Evolutionary conservation across 805 yeast genomes (phyloP), one percentile per base, ranked within the genome.

Genomic region (Naumovozyma baii): DNA sequence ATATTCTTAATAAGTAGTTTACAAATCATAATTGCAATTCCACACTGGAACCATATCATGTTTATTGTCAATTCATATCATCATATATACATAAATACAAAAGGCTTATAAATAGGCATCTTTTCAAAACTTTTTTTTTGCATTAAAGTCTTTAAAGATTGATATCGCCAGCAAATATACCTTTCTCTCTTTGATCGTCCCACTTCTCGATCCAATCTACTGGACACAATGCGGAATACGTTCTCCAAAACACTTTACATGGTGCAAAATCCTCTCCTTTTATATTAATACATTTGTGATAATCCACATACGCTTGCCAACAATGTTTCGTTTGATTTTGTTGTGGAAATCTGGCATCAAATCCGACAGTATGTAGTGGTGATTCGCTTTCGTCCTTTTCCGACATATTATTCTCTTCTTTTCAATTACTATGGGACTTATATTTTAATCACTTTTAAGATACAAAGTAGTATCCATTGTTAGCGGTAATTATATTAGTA

Each of bases 241-340:
- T 85, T 68, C 77, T 82, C 79, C 77, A 84, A 73, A 92, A 92
- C 56, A 84, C 88, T 69, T 87, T 76, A 70, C 98, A 92, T 61
- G 97, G 97, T 57, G 88, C 95, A 62, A 92, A 92, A 47, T 88
- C 97, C 70, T 90, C 96, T 62, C 98, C 98, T 72, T 90, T 90
- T 52, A 88, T 86, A 59, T 80, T 83, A 63, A 92, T 78, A 74
- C 98, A 92, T 69, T 87, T 88, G 81, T 83, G 92, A 79, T 90
- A 92, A 69, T 92, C 98, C 59, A 92, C 86, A 72, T 90, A 92
- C 55, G 90, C 76, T 73, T 90, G 96, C 80, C 90, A 94, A 75
- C 97, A 92, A 75, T 90, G 96, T 72, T 83, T 87, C 59, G 96
- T 85, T 71, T 90, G 98, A 79, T 90, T 90, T 68, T 80, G 88